Percentiles rank a stretch among this genome's conserved stretches.
phyloP scores from a whole-genome alignment of 179 eudicot genomes.

The Spinacia oleracea region DNA sequence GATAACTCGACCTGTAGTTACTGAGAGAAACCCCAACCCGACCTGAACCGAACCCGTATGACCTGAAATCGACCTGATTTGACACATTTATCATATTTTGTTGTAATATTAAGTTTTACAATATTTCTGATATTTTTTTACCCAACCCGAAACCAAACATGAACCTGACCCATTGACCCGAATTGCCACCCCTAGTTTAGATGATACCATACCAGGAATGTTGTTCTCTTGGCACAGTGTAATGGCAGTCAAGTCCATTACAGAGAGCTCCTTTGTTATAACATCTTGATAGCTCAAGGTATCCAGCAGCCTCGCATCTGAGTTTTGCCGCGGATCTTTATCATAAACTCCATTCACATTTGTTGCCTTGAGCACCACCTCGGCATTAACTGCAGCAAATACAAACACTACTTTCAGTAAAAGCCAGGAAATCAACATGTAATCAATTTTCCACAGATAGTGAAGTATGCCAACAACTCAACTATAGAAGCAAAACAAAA shows the following conservation, averaged over 20 bases:
- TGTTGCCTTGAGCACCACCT: constrained; percentile 90
- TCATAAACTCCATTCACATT: constrained; percentile 90
- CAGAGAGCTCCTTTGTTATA: constrained; percentile 77
- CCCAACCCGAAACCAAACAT: too few relatives aligned
- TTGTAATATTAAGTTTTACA: too few relatives aligned
- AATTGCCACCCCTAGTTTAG: too few relatives aligned
- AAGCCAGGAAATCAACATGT: too few relatives aligned
- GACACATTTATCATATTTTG: too few relatives aligned
- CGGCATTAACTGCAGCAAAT: constrained; percentile 76
- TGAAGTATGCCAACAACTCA: background rate
- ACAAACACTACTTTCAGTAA: background rate
- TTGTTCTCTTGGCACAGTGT: constrained; percentile 97
- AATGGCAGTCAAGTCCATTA: constrained; percentile 98
- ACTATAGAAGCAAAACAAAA: too few relatives aligned
- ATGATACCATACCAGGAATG: constrained; percentile 92
- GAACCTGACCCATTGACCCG: too few relatives aligned
- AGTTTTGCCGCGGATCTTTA: constrained; percentile 71
- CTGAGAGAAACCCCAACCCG: too few relatives aligned
- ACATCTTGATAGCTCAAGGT: constrained; percentile 87
- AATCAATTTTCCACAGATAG: background rate
- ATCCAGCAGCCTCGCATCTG: constrained; percentile 79
- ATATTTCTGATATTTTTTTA: too few relatives aligned
- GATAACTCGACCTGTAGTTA: too few relatives aligned
- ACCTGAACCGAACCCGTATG: too few relatives aligned
- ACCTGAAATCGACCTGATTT: too few relatives aligned